Evolutionary conservation across 2,329 filamentous ascomycete species (phyloP), one percentile per base, ranked within the genome.

Genomic region (Xylaria sp.): DNA sequence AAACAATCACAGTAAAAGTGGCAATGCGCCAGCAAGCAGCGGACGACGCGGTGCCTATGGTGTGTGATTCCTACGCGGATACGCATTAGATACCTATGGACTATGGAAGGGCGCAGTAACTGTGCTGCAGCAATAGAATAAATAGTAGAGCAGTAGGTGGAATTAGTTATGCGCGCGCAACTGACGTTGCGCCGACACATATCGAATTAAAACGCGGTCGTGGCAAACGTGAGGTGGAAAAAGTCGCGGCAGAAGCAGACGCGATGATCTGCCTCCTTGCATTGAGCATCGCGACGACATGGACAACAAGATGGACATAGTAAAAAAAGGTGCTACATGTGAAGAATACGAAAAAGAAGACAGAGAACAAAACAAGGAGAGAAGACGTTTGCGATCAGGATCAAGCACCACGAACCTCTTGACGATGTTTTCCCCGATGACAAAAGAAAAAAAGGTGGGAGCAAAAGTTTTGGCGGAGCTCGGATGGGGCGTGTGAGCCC

Each of bases 11-110:
- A 53, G 52, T 55, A 11, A 35, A 50, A 49, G 42, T 53, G 48
- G 55, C 55, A 55, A 60, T 35, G 58, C 53, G 23, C 46, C 50
- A 58, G 42, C 49, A 59, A 56, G 51, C 57, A 60, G 51, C 50
- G 55, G 59, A 49, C 47, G 55, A 62, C 46, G 50, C 53, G 53
- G 46, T 49, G n/a, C 54, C 49, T 30, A 30, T 30, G 23, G 5
- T 30, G 53, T 59, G 55, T 30, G 47, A 46, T 59, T 55, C 62
- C 60, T 62, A 64, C 16, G 56, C 19, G 46, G 51, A 47, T 52
- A 57, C 58, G 19, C 5, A 62, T 64, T 62, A 62, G 62, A 64
- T 55, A 58, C 49, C 59, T 63, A 64, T 57, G 58, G 47, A 59
- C 16, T 54, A 62, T 52, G 58, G 46, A 34, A 57, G 9, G 46